Evolutionary conservation across 768 basidiomycete species (phyloP).

Genomic region (Trichaptum fuscoviolaceum): DNA sequence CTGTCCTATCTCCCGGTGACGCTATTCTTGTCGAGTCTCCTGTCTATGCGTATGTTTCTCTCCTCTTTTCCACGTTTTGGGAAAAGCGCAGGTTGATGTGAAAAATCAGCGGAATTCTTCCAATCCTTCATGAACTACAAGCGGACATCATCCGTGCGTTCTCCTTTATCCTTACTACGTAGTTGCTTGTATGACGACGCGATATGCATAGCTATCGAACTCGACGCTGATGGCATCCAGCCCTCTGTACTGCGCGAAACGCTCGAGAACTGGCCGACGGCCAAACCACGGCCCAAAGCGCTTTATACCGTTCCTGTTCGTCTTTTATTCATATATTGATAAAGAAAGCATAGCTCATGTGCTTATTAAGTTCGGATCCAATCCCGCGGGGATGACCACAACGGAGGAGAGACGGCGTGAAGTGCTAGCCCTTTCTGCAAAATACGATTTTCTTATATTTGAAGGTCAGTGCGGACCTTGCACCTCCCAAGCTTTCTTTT

Average conservation of each 20-base stretch:
- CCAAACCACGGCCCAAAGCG: slow-evolving; percentile 66
- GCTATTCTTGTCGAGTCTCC: slow-evolving; percentile 78
- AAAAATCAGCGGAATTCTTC: slow-evolving; percentile 52
- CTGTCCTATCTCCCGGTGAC: slow-evolving; percentile 76
- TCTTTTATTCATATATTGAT: slow-evolving; percentile 10
- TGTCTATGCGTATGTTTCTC: slow-evolving; percentile 55
- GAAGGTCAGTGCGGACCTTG: slow-evolving; percentile 56
- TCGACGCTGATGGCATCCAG: slow-evolving; percentile 67
- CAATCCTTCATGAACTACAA: slow-evolving; percentile 52
- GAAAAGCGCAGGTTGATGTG: background rate
- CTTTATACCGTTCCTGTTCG: slow-evolving; percentile 78
- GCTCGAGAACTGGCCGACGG: slow-evolving; percentile 69
- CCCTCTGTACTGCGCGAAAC: slow-evolving; percentile 53
- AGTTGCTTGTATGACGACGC: slow-evolving; percentile 7
- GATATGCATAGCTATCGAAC: slow-evolving; percentile 56
- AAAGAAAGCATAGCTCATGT: slow-evolving; percentile 7
- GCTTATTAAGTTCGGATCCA: slow-evolving; percentile 63
- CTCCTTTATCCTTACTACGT: background rate
- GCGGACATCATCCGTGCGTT: slow-evolving; percentile 55
- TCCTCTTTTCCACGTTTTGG: slow-evolving; percentile 14
- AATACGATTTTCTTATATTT: slow-evolving; percentile 76
- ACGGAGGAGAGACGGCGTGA: slow-evolving; percentile 63
- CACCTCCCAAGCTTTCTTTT: too few relatives aligned
- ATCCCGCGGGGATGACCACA: slow-evolving; percentile 80
- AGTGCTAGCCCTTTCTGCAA: slow-evolving; percentile 63